Evolutionary conservation across 2,329 filamentous ascomycete species (phyloP).

Genomic region (Cytospora chrysosperma): DNA sequence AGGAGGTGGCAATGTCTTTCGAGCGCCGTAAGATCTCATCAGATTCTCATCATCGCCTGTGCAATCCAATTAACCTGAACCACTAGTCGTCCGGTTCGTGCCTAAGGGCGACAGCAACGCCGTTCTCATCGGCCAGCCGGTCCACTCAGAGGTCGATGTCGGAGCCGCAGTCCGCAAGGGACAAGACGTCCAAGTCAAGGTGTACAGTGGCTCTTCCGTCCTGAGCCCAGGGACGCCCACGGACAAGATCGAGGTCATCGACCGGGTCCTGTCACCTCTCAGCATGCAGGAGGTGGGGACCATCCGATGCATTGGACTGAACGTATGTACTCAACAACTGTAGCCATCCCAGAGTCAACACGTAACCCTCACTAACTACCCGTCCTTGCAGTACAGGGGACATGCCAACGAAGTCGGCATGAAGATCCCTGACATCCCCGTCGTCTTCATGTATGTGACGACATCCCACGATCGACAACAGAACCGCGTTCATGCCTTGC

Average conservation of each 20-base stretch:
- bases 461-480: not conserved
- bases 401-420: constrained; percentile 54
- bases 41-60: not conserved
- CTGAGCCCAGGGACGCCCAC: constrained; percentile 53
- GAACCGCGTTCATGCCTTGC: no score
- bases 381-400: constrained; percentile 38
- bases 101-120: constrained; percentile 19
- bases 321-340: constrained; percentile 38
- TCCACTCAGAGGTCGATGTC: constrained; percentile 48
- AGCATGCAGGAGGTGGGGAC: constrained; percentile 50
- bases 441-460: constrained; percentile 47
- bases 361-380: not conserved
- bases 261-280: constrained; percentile 51
- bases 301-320: constrained; percentile 59
- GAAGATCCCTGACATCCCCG: constrained; percentile 52
- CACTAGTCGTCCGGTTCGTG: constrained; percentile 21
- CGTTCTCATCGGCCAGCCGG: constrained; percentile 22
- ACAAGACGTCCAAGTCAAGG: constrained; percentile 53
- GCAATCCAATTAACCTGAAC: not conserved
- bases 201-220: constrained; percentile 59
- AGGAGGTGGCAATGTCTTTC: constrained; percentile 9
- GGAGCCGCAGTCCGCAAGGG: constrained; percentile 56
- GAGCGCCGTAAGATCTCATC: constrained; percentile 16
- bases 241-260: constrained; percentile 44
- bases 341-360: no score